Evolutionary conservation across 2,329 filamentous ascomycete genomes (phyloP).

Genomic region (Xylaria sp.): DNA sequence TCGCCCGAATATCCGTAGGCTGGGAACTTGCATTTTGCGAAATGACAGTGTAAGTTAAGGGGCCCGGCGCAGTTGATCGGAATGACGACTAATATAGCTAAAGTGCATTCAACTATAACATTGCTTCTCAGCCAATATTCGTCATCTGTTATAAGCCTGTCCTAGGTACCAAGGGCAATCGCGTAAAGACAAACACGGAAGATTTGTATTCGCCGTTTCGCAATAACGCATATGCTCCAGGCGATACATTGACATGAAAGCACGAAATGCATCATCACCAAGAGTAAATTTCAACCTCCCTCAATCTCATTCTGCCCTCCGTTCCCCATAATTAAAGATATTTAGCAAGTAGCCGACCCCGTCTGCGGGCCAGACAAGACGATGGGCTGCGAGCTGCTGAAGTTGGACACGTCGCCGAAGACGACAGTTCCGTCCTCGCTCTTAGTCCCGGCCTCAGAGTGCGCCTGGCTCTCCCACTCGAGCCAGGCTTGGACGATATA

Average conservation of each 20-base stretch:
- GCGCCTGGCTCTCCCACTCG: constrained; percentile 46
- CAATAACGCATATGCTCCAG: neutral
- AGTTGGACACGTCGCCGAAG: constrained; percentile 51
- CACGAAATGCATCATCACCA: neutral
- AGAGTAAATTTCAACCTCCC: neutral
- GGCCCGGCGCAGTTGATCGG: neutral
- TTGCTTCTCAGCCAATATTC: neutral
- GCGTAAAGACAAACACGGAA: neutral
- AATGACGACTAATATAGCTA: neutral
- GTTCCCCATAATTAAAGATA: neutral
- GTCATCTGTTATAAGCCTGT: no score
- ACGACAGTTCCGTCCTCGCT: constrained; percentile 37
- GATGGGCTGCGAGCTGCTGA: constrained; percentile 42
- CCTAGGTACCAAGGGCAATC: neutral
- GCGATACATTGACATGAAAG: neutral
- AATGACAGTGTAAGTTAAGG: neutral
- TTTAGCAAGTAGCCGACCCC: constrained; percentile 22
- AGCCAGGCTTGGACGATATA: constrained; percentile 48
- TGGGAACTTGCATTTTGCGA: neutral
- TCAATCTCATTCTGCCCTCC: no score
- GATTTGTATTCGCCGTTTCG: neutral
- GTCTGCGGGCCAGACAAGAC: constrained; percentile 34
- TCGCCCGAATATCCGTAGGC: neutral
- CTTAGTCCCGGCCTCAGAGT: constrained; percentile 40
- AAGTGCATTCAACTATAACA: neutral